A percentile compares a stretch with the other conserved stretches of the same genome.
Conservation (phyloP, 2,329 filamentous ascomycete genomes). For the Epichloe hybrida region DNA sequence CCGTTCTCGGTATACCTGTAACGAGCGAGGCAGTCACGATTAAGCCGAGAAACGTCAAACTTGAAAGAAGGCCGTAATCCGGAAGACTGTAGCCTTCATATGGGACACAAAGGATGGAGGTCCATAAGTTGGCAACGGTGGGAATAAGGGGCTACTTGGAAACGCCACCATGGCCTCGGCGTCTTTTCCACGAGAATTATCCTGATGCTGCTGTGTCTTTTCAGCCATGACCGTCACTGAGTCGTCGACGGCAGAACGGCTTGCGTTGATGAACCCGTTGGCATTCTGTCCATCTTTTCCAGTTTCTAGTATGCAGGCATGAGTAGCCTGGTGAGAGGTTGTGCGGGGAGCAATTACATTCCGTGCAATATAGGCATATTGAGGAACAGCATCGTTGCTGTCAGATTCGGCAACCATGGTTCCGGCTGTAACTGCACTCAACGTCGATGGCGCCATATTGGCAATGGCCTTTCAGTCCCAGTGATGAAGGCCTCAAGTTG, state of each 20-base stretch:
- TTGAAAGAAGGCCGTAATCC: slow-evolving; percentile 53
- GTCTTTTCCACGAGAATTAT: neutral
- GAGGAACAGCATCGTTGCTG: neutral
- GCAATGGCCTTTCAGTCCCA: neutral
- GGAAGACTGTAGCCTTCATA: slow-evolving; percentile 20
- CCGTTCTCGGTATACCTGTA: slow-evolving; percentile 44
- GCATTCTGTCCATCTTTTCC: neutral
- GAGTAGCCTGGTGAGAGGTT: neutral
- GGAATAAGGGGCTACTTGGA: slow-evolving; percentile 65
- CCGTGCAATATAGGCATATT: neutral
- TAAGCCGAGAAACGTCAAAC: slow-evolving; percentile 59
- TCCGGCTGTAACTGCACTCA: neutral
- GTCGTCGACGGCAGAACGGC: slow-evolving; percentile 1
- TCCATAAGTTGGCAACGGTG: slow-evolving; percentile 69
- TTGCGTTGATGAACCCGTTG: neutral
- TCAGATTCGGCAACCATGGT: neutral
- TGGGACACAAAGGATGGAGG: slow-evolving; percentile 46
- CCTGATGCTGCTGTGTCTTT: neutral
- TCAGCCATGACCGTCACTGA: slow-evolving; percentile 35
- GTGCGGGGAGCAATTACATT: neutral
- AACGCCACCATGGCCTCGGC: neutral
- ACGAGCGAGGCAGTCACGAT: slow-evolving; percentile 65
- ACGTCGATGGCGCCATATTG: neutral
- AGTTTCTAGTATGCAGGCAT: neutral
- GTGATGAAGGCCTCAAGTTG: too few species aligned